These are phyloP conservation scores for Lactarius deliciosus DNA, from an alignment of 768 basidiomycete species.

Conservation along the genomic window DNA sequence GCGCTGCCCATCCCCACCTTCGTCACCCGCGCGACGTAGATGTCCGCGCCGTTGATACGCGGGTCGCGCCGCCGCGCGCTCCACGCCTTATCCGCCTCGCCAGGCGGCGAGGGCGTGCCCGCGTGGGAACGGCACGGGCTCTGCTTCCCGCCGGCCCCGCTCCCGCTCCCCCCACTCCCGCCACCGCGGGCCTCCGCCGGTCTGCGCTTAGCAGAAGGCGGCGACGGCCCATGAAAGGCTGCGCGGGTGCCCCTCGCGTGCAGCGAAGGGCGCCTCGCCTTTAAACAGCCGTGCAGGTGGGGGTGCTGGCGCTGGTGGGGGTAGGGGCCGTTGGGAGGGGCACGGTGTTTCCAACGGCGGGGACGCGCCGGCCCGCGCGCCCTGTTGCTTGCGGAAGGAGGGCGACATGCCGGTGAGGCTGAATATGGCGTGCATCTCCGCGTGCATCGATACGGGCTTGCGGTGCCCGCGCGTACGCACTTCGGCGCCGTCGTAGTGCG, in stretches of 20 bases:
- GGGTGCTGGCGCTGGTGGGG: conserved; percentile 31
- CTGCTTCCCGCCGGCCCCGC: background rate
- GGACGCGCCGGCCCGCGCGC: conserved; percentile 35
- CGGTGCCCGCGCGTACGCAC: conserved; percentile 40
- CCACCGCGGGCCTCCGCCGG: conserved; percentile 13
- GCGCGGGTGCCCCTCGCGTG: conserved; percentile 27
- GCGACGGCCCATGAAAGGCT: conserved; percentile 10
- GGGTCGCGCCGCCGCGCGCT: conserved; percentile 41
- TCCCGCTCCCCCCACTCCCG: conserved; percentile 11
- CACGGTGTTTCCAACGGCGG: conserved; percentile 25
- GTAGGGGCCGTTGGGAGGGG: conserved; percentile 9
- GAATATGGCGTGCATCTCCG: conserved; percentile 61
- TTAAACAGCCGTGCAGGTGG: conserved; percentile 13
- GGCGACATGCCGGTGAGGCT: conserved; percentile 50
- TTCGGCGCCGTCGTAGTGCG: conserved; percentile 52
- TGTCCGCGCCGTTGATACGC: conserved; percentile 51
- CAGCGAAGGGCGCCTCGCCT: conserved; percentile 29
- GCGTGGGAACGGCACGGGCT: conserved; percentile 6
- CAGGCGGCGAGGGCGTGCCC: conserved; percentile 17
- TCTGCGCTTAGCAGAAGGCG: conserved; percentile 10
- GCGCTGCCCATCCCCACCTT: conserved; percentile 52
- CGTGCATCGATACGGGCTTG: conserved; percentile 55
- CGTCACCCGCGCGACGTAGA: conserved; percentile 53
- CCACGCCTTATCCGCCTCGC: conserved; percentile 35
- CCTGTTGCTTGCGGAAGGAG: conserved; percentile 50